These are phyloP conservation scores for Vitis hybrid DNA, from an alignment of 177 flowering plant species.

Conservation along the genomic window DNA sequence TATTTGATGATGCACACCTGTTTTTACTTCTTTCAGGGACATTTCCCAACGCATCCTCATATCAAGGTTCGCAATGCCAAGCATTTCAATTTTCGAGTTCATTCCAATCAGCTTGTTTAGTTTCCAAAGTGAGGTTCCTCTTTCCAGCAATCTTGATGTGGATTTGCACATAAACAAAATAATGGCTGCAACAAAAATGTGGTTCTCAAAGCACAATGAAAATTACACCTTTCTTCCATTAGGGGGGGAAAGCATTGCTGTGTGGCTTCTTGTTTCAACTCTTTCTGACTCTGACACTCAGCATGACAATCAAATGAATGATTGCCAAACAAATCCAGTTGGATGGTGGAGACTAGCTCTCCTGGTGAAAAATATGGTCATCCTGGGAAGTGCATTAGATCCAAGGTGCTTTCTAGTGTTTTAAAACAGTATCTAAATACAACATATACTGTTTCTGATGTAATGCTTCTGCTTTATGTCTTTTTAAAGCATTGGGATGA, in stretches of 20 bases:
- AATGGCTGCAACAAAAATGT: slow-evolving; percentile 40
- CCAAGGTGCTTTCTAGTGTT: slow-evolving; percentile 47
- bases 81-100: slow-evolving; percentile 39
- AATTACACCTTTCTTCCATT: slow-evolving; percentile 20
- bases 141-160: slow-evolving; percentile 14
- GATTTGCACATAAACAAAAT: slow-evolving; percentile 41
- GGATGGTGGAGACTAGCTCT: slow-evolving; percentile 78
- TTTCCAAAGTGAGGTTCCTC: slow-evolving; percentile 34
- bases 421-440: neutral
- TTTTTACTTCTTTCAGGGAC: slow-evolving; percentile 56
- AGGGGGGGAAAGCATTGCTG: slow-evolving; percentile 46
- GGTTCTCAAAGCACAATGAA: slow-evolving; percentile 26
- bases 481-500: neutral
- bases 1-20: neutral
- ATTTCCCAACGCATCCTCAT: slow-evolving; percentile 48
- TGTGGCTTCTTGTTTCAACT: slow-evolving; percentile 76
- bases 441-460: neutral
- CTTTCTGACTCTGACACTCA: slow-evolving; percentile 33
- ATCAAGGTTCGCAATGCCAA: slow-evolving; percentile 63
- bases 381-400: slow-evolving; percentile 61
- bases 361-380: slow-evolving; percentile 54
- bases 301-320: slow-evolving; percentile 19
- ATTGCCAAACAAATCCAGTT: slow-evolving; percentile 20
- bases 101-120: slow-evolving; percentile 58
- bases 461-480: neutral